phyloP scores from a whole-genome alignment of 495 filamentous ascomycete species.

The Polyplosphaeria fusca region DNA sequence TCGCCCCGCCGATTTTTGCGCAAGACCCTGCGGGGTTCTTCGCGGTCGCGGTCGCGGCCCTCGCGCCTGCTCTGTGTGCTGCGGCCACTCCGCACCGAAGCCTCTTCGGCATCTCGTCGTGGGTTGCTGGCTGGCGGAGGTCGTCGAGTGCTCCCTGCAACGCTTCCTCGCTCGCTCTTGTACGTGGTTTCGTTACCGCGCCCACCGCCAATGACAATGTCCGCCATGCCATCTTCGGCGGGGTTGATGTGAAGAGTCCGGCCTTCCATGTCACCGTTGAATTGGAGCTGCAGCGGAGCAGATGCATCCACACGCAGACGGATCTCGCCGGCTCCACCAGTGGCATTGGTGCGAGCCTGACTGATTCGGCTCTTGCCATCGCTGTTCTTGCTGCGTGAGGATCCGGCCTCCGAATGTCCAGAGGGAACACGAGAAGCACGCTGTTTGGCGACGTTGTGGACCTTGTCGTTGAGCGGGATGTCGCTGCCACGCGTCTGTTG shows the following conservation, averaged over 20 bases:
- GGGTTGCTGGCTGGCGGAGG: neutral
- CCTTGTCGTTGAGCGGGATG: conserved; percentile 10
- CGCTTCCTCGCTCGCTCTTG: conserved; percentile 23
- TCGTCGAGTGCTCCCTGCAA: neutral
- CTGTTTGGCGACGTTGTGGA: conserved; percentile 26
- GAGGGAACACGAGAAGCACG: conserved; percentile 15
- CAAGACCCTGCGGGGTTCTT: neutral
- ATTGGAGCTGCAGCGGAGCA: conserved; percentile 19
- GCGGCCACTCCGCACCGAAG: conserved; percentile 15
- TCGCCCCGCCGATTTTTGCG: neutral
- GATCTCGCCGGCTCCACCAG: conserved; percentile 22
- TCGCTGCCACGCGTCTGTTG: conserved; percentile 19
- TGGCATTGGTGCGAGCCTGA: conserved; percentile 21
- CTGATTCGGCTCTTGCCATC: conserved; percentile 25
- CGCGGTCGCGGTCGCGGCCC: neutral
- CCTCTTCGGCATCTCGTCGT: conserved; percentile 24
- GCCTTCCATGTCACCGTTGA: conserved; percentile 31
- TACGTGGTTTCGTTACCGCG: conserved; percentile 19
- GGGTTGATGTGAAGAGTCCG: conserved; percentile 24
- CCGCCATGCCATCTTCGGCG: conserved; percentile 30
- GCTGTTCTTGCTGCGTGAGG: conserved; percentile 9
- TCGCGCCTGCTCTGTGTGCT: conserved; percentile 17
- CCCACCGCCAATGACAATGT: conserved; percentile 23
- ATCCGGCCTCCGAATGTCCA: conserved; percentile 17
- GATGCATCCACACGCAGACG: conserved; percentile 22